These are phyloP conservation scores for Clonostachys rosea DNA, from an alignment of 2,329 filamentous ascomycete species.

Conservation along the genomic window DNA sequence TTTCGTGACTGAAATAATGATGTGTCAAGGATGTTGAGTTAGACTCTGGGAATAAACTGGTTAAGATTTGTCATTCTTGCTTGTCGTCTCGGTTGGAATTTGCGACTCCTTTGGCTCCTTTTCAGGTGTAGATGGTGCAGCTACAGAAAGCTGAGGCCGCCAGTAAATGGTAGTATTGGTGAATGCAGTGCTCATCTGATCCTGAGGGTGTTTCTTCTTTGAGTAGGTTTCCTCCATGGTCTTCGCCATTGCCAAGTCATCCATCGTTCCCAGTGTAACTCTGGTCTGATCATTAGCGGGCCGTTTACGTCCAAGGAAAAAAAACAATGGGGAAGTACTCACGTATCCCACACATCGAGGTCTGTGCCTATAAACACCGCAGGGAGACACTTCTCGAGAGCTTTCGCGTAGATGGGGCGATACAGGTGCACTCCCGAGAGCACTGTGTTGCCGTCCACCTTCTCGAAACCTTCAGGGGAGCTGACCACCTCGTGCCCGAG, in stretches of 20 bases:
- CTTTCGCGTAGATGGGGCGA: constrained; percentile 42
- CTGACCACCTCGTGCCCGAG: constrained; percentile 49
- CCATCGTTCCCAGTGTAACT: constrained; percentile 9
- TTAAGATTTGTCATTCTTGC: not conserved
- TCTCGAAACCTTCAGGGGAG: constrained; percentile 45
- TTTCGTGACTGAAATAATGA: not conserved
- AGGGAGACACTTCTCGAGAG: constrained; percentile 41
- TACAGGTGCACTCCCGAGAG: constrained; percentile 62
- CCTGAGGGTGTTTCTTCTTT: constrained; percentile 11
- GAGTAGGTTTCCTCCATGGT: constrained; percentile 13
- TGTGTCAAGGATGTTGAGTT: not conserved
- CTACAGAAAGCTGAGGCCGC: not conserved
- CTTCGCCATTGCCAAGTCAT: constrained; percentile 13
- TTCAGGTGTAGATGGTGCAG: not conserved
- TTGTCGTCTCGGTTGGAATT: not conserved
- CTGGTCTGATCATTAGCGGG: constrained; percentile 1
- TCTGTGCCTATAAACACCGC: constrained; percentile 54
- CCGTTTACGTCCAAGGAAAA: not conserved
- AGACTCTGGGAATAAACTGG: not conserved
- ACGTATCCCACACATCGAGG: constrained; percentile 46
- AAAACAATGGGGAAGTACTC: constrained; percentile 24
- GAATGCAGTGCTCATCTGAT: constrained; percentile 11
- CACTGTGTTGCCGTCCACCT: constrained; percentile 42
- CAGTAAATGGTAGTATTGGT: constrained; percentile 18
- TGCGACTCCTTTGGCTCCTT: not conserved